Conservation (phyloP, 805 yeast genomes). For the Wickerhamiella sorbophila region DNA sequence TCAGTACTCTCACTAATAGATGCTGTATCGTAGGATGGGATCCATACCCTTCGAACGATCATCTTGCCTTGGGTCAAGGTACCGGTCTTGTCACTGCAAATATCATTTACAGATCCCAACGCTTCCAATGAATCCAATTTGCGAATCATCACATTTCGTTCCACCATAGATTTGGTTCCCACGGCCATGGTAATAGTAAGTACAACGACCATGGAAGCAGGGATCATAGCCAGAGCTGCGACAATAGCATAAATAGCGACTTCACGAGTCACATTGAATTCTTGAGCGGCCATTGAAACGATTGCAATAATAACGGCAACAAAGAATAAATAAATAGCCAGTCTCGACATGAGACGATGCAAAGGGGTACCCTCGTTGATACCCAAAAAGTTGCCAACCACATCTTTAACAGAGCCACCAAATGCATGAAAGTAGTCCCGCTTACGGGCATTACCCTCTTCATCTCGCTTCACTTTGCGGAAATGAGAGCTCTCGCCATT, state of each 20-base stretch:
- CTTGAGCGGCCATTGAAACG: constrained; percentile 75
- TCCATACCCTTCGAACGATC: constrained; percentile 58
- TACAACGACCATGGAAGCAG: constrained; percentile 66
- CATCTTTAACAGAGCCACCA: constrained; percentile 36
- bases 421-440: constrained; percentile 36
- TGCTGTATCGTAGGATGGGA: constrained; percentile 48
- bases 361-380: constrained; percentile 70
- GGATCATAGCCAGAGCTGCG: constrained; percentile 71
- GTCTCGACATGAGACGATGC: constrained; percentile 57
- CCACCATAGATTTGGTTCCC: constrained; percentile 62
- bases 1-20: constrained; percentile 41
- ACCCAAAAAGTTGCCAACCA: constrained; percentile 58
- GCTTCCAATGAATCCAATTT: constrained; percentile 68
- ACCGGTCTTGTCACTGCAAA: constrained; percentile 75
- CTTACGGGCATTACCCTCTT: constrained; percentile 30
- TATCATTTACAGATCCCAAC: constrained; percentile 62
- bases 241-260: constrained; percentile 84
- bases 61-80: constrained; percentile 69
- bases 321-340: constrained; percentile 57
- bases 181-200: constrained; percentile 78
- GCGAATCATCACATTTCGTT: constrained; percentile 56
- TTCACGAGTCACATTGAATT: constrained; percentile 55
- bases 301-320: constrained; percentile 79
- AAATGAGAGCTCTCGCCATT: constrained; percentile 29
- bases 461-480: constrained; percentile 30